Base-by-base conservation (phyloP, 768 basidiomycete species). In the Chalciporus pseudorubinellus region DNA sequence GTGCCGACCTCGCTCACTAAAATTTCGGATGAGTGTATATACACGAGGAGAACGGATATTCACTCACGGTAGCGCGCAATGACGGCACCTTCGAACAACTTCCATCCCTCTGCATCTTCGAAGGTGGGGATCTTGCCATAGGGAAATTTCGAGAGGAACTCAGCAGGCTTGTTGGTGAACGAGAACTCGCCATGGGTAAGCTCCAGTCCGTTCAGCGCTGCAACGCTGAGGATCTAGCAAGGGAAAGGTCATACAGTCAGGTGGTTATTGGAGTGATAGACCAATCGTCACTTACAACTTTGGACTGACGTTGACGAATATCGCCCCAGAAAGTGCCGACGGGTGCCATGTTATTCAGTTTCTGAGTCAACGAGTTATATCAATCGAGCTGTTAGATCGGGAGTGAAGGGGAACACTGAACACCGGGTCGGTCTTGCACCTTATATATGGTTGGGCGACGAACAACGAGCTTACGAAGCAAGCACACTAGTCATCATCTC, bases 41-140 rank as follows among this genome's bases (percentile, higher is more conserved):
- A n/a, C n/a, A n/a, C n/a, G n/a, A n/a, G n/a, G n/a, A n/a, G n/a
- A n/a, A n/a, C n/a, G n/a, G n/a, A n/a, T 26, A 4, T 29, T 24
- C 24, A 56, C 57, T 44, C 42, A 59, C 62, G 7, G 20, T 64
- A 59, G 21, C 53, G 61, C 1, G 59, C 59, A 10, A 64, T 64
- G 10, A 53, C 12, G 1, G 47, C 6, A 3, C 62, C 57, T 36
- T 64, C 59, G 1, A 38, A 41, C 31, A 64, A 34, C 33, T 28
- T 52, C 34, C 55, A 63, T 39, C 60, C 63, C 20, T 63, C 53
- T 7, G 19, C 13, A 8, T 19, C 46, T 19, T 63, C 57, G 40
- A 64, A 64, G 3, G 59, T 33, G 4, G 61, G 61, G 9, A 61
- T 48, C 33, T 63, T 64, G 1, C 57, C 59, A 16, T 57, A 55